These are phyloP conservation scores for Alliaria petiolata DNA, from an alignment of 345 rosid genomes.

Conservation along the genomic window DNA sequence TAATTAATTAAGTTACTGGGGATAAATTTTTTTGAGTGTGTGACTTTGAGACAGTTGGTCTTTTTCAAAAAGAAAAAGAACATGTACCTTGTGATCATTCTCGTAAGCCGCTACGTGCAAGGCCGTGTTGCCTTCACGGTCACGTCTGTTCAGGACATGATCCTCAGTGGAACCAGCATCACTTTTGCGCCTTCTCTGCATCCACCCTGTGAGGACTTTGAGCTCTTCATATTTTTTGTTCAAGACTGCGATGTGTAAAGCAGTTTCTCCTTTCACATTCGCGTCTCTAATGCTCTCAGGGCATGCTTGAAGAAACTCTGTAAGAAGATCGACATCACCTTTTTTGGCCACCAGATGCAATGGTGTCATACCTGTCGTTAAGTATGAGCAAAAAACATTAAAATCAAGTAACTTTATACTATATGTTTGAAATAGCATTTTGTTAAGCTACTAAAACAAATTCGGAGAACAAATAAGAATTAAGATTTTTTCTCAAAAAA, in stretches of 20 bases:
- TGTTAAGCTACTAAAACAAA: not conserved
- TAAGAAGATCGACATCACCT: not conserved
- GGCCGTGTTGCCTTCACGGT: constrained; percentile 14
- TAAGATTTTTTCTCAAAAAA: not conserved
- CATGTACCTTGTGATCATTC: constrained; percentile 3
- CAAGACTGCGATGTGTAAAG: constrained; percentile 7
- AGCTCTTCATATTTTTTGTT: not conserved
- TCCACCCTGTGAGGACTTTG: not conserved
- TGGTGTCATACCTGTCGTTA: constrained; percentile 12
- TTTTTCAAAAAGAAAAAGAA: not conserved
- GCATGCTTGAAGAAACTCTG: constrained; percentile 2
- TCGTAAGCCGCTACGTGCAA: constrained; percentile 16
- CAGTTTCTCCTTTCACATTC: constrained; percentile 11
- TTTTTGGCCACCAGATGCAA: constrained; percentile 12
- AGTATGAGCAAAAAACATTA: too few species aligned
- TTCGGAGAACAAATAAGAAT: not conserved
- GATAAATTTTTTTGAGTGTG: too few species aligned
- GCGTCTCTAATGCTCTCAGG: constrained; percentile 17
- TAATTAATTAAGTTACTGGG: too few species aligned
- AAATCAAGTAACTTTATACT: too few species aligned
- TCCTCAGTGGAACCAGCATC: not conserved
- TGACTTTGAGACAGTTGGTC: too few species aligned
- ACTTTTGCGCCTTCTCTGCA: not conserved
- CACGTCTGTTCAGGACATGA: not conserved
- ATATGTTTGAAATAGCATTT: too few species aligned